phyloP scores from a whole-genome alignment of 345 rosid genomes.

The Eucalyptus brandiana region DNA sequence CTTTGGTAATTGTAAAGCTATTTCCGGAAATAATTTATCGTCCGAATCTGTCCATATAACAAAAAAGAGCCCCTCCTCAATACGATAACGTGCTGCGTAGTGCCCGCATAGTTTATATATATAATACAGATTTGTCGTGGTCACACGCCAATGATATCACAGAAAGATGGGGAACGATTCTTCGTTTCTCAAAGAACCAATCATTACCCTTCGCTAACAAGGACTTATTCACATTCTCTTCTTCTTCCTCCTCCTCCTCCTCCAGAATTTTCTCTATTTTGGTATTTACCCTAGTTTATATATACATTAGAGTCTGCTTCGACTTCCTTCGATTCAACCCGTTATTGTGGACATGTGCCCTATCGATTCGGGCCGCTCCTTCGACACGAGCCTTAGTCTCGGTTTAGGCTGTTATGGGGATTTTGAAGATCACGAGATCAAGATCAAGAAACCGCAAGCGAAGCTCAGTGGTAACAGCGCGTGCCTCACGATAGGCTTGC shows the following conservation, averaged over 20 bases:
- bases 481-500: neutral
- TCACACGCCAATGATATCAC: neutral
- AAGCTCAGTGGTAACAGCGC: neutral
- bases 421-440: neutral
- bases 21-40: neutral
- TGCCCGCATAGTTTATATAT: neutral
- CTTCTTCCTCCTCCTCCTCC: neutral
- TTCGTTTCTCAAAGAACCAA: neutral
- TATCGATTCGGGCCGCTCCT: neutral
- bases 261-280: neutral
- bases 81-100: neutral
- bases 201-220: neutral
- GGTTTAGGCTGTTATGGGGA: neutral
- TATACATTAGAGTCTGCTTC: neutral
- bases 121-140: neutral
- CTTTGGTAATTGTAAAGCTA: neutral
- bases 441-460: neutral
- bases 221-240: neutral
- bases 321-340: neutral
- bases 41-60: neutral
- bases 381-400: neutral
- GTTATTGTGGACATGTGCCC: neutral
- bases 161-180: neutral
- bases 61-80: neutral
- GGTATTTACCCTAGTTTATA: neutral